These are phyloP conservation scores for Spongispora temasekensis DNA, from an alignment of 1,284 basidiomycete species.

Conservation along the genomic window DNA sequence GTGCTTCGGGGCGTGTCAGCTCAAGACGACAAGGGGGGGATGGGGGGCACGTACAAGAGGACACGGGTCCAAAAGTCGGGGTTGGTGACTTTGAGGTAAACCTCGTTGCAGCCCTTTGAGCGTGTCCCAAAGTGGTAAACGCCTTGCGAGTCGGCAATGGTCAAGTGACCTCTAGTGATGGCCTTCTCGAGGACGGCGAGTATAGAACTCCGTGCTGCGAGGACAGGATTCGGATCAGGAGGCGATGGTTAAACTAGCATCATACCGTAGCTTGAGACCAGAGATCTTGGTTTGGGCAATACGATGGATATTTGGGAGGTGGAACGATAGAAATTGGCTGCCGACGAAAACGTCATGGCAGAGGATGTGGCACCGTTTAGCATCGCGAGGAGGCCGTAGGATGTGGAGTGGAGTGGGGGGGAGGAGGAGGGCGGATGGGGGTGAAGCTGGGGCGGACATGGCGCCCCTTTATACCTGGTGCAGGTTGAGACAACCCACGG, in stretches of 20 bases:
- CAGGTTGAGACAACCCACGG: constrained; percentile 24
- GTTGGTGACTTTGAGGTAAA: constrained; percentile 65
- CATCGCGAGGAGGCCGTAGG: constrained; percentile 19
- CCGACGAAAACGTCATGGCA: constrained; percentile 32
- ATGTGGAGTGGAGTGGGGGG: neutral
- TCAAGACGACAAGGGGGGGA: constrained; percentile 7
- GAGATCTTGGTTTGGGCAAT: constrained; percentile 31
- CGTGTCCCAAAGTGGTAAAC: constrained; percentile 58
- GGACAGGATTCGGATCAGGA: constrained; percentile 5
- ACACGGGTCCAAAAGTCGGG: constrained; percentile 83
- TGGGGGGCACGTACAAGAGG: constrained; percentile 52
- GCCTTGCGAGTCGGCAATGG: constrained; percentile 61
- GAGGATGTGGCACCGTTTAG: constrained; percentile 35
- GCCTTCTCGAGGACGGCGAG: constrained; percentile 59
- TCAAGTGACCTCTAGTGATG: constrained; percentile 60
- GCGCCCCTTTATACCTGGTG: constrained; percentile 45
- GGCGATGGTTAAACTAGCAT: neutral
- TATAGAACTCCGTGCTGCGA: constrained; percentile 62
- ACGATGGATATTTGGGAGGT: constrained; percentile 34
- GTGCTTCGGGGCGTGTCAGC: constrained; percentile 42
- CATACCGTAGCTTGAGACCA: constrained; percentile 32
- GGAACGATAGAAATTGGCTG: constrained; percentile 36
- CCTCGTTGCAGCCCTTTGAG: constrained; percentile 53
- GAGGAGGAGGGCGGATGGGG: constrained; percentile 27
- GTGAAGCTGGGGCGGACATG: constrained; percentile 25